phyloP scores from a whole-genome alignment of 2,329 filamentous ascomycete species.

The Xylaria sp. region DNA sequence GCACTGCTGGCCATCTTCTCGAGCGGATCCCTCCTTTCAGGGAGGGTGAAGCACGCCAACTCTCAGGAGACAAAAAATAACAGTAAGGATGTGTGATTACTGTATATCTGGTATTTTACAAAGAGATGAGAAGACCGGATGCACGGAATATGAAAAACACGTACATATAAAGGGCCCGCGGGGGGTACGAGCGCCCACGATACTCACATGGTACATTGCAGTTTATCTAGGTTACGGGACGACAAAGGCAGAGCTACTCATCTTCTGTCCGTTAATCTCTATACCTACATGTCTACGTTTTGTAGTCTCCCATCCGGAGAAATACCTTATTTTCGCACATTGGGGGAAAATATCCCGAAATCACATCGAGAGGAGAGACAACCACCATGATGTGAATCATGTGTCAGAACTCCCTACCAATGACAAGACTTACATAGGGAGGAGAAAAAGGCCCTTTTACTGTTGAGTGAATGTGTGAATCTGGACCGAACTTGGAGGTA shows the following conservation, averaged over 20 bases:
- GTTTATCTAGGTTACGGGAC: no score
- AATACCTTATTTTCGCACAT: background rate
- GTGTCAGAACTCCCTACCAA: background rate
- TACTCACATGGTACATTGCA: no score
- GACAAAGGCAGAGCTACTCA: background rate
- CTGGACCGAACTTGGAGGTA: no score
- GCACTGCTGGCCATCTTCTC: conserved; percentile 6
- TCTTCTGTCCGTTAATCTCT: background rate
- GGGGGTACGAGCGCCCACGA: no score
- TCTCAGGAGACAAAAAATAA: background rate
- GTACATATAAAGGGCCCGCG: background rate
- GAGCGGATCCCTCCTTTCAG: background rate
- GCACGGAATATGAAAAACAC: no score
- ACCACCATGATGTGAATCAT: background rate
- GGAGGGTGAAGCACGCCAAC: background rate
- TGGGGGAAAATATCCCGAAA: background rate
- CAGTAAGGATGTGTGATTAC: background rate
- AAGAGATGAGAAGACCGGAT: no score
- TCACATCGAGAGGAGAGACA: background rate
- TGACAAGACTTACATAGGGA: background rate
- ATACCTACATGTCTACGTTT: no score
- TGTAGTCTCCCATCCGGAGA: background rate
- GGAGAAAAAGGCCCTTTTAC: background rate
- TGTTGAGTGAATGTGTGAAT: no score
- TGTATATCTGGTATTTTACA: background rate